Evolutionary conservation across 176 grass and related monocot species (phyloP).

Genomic region (Aegilops bicornis): DNA sequence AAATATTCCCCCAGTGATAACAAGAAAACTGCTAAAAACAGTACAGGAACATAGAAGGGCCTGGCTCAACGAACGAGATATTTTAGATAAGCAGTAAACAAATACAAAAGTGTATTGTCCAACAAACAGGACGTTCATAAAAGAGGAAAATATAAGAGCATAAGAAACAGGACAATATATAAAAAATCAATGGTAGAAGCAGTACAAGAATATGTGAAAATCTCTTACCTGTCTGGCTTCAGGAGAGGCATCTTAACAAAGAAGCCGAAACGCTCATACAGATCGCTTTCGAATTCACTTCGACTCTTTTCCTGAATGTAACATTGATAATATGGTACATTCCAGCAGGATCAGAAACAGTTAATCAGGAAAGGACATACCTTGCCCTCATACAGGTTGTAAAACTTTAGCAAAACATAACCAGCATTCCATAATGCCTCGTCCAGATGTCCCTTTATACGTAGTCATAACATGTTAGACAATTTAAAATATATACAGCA

Average conservation of each 20-base stretch:
- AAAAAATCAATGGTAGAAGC: not conserved
- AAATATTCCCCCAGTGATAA: not conserved
- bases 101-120: not conserved
- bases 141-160: not conserved
- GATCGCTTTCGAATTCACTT: constrained; percentile 72
- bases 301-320: constrained; percentile 37
- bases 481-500: not conserved
- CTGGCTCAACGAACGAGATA: too few relatives aligned
- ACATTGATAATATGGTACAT: not conserved
- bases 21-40: not conserved
- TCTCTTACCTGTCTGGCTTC: constrained; percentile 67
- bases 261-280: constrained; percentile 53
- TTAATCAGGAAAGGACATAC: constrained; percentile 31
- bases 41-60: not conserved
- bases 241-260: constrained; percentile 91
- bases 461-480: constrained; percentile 26
- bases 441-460: constrained; percentile 81
- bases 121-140: not conserved
- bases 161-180: not conserved
- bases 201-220: not conserved
- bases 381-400: constrained; percentile 90
- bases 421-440: constrained; percentile 67
- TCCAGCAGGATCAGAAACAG: constrained; percentile 19
- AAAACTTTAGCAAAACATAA: constrained; percentile 92
- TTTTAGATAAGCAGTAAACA: not conserved